Conservation (phyloP, 345 rosid species). For the Lumnitzera racemosa region DNA sequence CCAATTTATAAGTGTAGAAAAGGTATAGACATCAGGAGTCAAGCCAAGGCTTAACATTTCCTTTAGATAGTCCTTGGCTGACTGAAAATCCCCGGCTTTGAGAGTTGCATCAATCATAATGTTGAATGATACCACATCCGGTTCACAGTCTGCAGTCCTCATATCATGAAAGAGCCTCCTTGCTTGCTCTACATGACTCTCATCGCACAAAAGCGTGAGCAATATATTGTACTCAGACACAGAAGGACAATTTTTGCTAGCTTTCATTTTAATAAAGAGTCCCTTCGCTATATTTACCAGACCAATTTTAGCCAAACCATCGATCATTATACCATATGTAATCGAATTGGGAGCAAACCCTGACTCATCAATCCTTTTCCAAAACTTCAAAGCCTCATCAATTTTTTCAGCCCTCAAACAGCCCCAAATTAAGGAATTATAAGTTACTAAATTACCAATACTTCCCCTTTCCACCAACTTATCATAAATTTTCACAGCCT, state of each 20-base stretch:
- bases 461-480: slow-evolving; percentile 37
- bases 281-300: slow-evolving; percentile 60
- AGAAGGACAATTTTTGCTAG: slow-evolving; percentile 24
- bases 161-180: slow-evolving; percentile 49
- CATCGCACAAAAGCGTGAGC: slow-evolving; percentile 53
- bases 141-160: slow-evolving; percentile 21
- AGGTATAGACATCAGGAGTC: slow-evolving; percentile 45
- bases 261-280: slow-evolving; percentile 40
- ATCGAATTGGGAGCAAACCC: slow-evolving; percentile 36
- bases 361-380: slow-evolving; percentile 40
- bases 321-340: slow-evolving; percentile 42
- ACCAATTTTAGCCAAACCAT: slow-evolving; percentile 43
- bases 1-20: slow-evolving; percentile 46
- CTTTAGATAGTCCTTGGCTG: slow-evolving; percentile 36
- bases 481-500: slow-evolving; percentile 40
- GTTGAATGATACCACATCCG: slow-evolving; percentile 42
- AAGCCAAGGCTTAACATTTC: slow-evolving; percentile 48
- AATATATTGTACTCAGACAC: slow-evolving; percentile 41
- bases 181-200: slow-evolving; percentile 57
- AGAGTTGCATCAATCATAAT: slow-evolving; percentile 54
- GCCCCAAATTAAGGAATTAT: slow-evolving; percentile 36
- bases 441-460: slow-evolving; percentile 35
- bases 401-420: slow-evolving; percentile 38
- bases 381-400: slow-evolving; percentile 42
- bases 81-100: slow-evolving; percentile 38